These are phyloP conservation scores for Naganishia vaughanmartiniae DNA, from an alignment of 768 basidiomycete genomes.

Conservation along the genomic window DNA sequence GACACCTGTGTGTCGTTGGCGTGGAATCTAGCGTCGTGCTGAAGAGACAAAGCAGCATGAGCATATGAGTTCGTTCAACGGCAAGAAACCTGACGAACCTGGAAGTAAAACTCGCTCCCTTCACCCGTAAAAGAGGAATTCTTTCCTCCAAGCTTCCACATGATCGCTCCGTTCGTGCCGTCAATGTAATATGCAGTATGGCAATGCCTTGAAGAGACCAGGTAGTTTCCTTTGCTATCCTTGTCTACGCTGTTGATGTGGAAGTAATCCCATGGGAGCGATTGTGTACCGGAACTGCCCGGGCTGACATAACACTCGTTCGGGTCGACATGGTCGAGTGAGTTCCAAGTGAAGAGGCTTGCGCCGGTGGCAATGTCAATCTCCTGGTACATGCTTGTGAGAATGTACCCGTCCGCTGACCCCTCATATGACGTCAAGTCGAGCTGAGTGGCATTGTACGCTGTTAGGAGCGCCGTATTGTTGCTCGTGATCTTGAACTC, in stretches of 20 bases:
- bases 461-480: constrained; percentile 39
- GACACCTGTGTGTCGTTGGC: constrained; percentile 32
- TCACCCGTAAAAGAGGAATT: constrained; percentile 37
- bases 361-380: constrained; percentile 39
- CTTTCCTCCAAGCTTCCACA: constrained; percentile 40
- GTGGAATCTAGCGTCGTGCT: constrained; percentile 33
- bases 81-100: constrained; percentile 20
- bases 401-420: constrained; percentile 33
- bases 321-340: constrained; percentile 39
- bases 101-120: constrained; percentile 36
- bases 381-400: constrained; percentile 37
- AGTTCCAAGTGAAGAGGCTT: constrained; percentile 42
- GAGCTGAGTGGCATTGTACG: constrained; percentile 31
- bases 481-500: constrained; percentile 40
- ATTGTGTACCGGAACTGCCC: constrained; percentile 30
- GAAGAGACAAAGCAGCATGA: background rate
- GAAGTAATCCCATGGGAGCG: constrained; percentile 35
- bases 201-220: constrained; percentile 42
- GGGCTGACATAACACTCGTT: constrained; percentile 36
- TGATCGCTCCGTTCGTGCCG: constrained; percentile 33
- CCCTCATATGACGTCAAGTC: constrained; percentile 35
- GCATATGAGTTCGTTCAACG: background rate
- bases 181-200: constrained; percentile 42
- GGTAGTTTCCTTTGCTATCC: constrained; percentile 39
- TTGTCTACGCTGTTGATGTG: constrained; percentile 47